Base-by-base conservation (phyloP, 441 rosid species). In the Gossypium trilobum region DNA sequence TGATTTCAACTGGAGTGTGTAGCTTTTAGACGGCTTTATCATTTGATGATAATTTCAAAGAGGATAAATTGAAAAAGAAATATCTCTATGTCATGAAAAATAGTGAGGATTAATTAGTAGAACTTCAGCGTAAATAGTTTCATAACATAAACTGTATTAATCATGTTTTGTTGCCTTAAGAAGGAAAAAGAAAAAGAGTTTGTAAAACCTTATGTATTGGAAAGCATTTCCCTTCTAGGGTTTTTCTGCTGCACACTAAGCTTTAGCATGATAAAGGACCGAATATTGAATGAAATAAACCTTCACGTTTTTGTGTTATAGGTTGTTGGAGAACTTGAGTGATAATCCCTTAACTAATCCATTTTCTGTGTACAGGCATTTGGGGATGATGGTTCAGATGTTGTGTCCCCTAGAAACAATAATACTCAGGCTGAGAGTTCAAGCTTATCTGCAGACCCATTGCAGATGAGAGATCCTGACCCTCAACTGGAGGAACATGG, bases 331-430 rank as follows among this genome's bases (percentile, higher is more conserved):
- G 25, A 51, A 20, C 65, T 42, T 55, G 52, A 68, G 20, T 61
- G 46, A 55, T 27, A 42, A 20, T 42, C 64, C 36, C 60, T 63
- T 77, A 52, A 70, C 19, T 9, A 23, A 54, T 20, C 23, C 33
- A 5, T 42, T 42, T 42, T 42, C 50, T 11, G 59, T 73, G 46
- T 83, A 77, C 83, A 95, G 99, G 96, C 92, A 60, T 85, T 91
- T 87, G 94, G 89, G 51, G 91, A 88, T 70, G 93, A 92, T 82
- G 92, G 89, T 78, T 92, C 89, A 16, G 97, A 89, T 83, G 82
- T 58, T 79, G 96, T 85, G 75, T 86, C 92, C 55, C 88, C 97
- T 5, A 80, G 82, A 80, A 80, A 85, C 71, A 77, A 71, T 78
- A 84, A 73, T 73, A 82, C 75, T 74, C 72, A 79, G 57, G 80